phyloP scores from a whole-genome alignment of 352 stramenopile genomes.

The Ophiocytium majus region DNA sequence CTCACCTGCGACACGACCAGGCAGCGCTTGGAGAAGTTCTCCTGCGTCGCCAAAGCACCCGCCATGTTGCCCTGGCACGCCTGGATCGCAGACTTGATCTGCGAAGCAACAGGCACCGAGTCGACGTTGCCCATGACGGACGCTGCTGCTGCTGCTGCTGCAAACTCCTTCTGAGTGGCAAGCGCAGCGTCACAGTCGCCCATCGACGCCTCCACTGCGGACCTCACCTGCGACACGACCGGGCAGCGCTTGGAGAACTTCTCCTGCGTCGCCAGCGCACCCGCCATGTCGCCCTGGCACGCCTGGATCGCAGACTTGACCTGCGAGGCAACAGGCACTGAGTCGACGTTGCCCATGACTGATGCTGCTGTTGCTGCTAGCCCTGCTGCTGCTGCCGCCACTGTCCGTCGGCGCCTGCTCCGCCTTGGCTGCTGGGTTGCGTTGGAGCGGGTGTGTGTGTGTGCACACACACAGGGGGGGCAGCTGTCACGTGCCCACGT shows the following conservation, averaged over 20 bases:
- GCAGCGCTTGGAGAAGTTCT: not conserved
- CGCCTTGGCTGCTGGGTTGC: no score
- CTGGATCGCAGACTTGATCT: slow-evolving; percentile 2
- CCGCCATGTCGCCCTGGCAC: not conserved
- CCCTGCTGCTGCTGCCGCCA: no score
- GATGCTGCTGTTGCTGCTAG: no score
- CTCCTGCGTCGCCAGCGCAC: not conserved
- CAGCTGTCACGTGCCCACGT: no score
- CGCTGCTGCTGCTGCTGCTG: no score
- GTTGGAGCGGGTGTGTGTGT: no score
- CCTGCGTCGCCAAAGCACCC: not conserved
- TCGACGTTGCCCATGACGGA: not conserved
- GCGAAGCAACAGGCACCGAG: not conserved
- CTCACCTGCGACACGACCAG: not conserved
- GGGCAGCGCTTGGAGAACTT: not conserved
- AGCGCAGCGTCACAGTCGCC: not conserved
- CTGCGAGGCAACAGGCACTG: not conserved
- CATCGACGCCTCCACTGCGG: not conserved
- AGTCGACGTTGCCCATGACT: slow-evolving; percentile 1
- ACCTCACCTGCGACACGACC: slow-evolving; percentile 10
- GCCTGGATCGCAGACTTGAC: not conserved
- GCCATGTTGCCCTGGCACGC: not conserved
- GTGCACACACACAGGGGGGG: no score
- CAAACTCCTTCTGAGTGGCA: not conserved
- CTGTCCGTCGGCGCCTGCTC: no score